Evolutionary conservation across 2,329 filamentous ascomycete genomes (phyloP).

Genomic region (Leptographium procerum): DNA sequence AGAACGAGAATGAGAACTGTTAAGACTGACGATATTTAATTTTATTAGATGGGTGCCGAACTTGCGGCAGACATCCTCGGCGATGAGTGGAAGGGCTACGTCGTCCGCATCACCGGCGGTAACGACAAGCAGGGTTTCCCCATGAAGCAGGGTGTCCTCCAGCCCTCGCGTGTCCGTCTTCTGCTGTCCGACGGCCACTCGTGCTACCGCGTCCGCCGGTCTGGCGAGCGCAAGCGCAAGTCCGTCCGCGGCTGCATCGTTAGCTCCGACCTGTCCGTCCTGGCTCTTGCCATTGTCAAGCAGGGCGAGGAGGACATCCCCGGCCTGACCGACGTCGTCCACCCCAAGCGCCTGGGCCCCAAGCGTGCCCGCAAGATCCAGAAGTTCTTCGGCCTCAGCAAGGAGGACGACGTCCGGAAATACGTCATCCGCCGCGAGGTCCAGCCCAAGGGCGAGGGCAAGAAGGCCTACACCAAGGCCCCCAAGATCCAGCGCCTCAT

Average conservation of each 20-base stretch:
- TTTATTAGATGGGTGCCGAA: constrained; percentile 70
- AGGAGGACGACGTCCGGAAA: constrained; percentile 99
- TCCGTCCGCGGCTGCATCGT: constrained; percentile 98
- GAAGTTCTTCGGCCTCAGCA: constrained; percentile 98
- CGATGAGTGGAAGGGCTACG: constrained; percentile 99
- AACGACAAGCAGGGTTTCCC: constrained; percentile 99
- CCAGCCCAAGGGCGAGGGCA: constrained; percentile 93
- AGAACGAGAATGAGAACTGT: not conserved
- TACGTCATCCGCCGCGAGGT: constrained; percentile 99
- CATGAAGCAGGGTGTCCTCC: constrained; percentile 99
- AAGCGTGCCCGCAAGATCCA: constrained; percentile 99
- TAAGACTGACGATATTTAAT: not conserved
- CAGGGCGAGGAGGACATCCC: constrained; percentile 91
- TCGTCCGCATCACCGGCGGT: constrained; percentile 98
- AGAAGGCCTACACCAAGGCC: constrained; percentile 98
- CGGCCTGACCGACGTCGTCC: constrained; percentile 92
- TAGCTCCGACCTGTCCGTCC: constrained; percentile 85
- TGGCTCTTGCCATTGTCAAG: constrained; percentile 94
- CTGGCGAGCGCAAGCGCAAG: constrained; percentile 99
- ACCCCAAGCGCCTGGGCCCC: constrained; percentile 98
- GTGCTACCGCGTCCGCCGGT: constrained; percentile 97
- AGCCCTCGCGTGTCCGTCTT: constrained; percentile 95
- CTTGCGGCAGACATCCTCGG: constrained; percentile 89
- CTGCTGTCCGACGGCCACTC: constrained; percentile 94
- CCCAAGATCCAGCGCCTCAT: constrained; percentile 99